phyloP scores from a whole-genome alignment of 2,329 filamentous ascomycete species.

The Alternaria brassicae region DNA sequence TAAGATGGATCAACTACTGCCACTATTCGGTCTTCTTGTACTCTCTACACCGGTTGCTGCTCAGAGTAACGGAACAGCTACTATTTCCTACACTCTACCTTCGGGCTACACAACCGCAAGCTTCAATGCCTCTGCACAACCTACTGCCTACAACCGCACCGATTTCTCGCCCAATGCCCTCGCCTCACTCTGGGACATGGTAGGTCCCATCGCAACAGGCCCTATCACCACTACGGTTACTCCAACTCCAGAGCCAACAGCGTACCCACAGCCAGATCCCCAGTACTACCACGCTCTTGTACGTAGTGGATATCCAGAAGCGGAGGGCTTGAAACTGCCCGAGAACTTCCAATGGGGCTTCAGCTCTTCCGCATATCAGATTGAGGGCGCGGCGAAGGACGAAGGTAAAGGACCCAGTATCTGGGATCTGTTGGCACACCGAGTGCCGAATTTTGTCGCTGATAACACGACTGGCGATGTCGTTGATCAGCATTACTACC shows the following conservation, averaged over 20 bases:
- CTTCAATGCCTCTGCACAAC: conserved; percentile 54
- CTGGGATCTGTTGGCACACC: conserved; percentile 55
- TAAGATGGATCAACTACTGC: conserved; percentile 31
- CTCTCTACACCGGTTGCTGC: conserved; percentile 19
- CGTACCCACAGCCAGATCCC: conserved; percentile 48
- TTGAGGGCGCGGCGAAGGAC: conserved; percentile 54
- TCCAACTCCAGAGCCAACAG: conserved; percentile 54
- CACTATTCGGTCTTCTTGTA: conserved; percentile 27
- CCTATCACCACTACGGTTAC: conserved; percentile 53
- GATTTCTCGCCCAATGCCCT: conserved; percentile 58
- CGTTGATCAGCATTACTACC: conserved; percentile 52
- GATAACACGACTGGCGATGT: conserved; percentile 54
- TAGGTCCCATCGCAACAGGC: conserved; percentile 53
- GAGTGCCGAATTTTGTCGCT: conserved; percentile 50
- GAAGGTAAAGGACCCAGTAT: conserved; percentile 54
- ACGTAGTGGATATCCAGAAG: conserved; percentile 42
- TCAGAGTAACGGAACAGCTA: conserved; percentile 25
- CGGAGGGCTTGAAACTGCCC: conserved; percentile 50
- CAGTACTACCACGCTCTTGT: conserved; percentile 55
- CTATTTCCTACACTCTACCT: conserved; percentile 40
- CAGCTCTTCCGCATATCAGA: conserved; percentile 52
- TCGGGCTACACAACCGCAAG: conserved; percentile 47
- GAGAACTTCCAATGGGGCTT: conserved; percentile 54
- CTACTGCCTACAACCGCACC: conserved; percentile 52
- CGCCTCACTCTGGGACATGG: conserved; percentile 55